Base-by-base conservation (phyloP, 108 stramenopile species). In the Poteriospumella lacustris region DNA sequence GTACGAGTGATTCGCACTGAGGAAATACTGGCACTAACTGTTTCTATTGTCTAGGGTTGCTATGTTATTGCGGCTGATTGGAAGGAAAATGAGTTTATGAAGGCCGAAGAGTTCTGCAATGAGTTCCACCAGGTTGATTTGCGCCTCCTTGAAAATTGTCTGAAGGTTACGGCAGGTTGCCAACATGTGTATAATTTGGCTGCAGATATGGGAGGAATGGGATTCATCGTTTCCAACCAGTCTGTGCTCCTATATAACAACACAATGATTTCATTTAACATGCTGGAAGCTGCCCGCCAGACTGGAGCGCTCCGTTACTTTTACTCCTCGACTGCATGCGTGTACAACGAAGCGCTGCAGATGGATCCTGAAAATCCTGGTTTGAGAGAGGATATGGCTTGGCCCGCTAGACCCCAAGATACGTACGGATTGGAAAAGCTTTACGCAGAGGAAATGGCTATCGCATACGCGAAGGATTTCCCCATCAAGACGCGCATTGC, bases 171-270 rank as follows among this genome's bases (percentile, higher is more conserved):
- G 82, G 90, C 91, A 79, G 97, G 91, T 59, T 98, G 97, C 80
- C 70, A 90, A 41, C 92, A 96, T 77, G 94, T 96, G 29, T 98
- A 96, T 93, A 98, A 98, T 81, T 86, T 98, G 58, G 97, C 97
- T 52, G 97, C 97, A n/a, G 97, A 98, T 79, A 98, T 98, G 97
- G 97, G 97, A 9, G 97, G 97, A 31, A 98, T 98, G 97, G 97
- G 97, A 40, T 98, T 98, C 79, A 98, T 98, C 72, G 92, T 91
- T 58, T 92, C 91, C 78, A 98, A 98, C 86, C 94, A 98, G 78
- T 90, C 89, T 26, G 97, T 98, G 59, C 79, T 98, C 59, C 83
- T 91, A 56, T 98, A 94, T 91, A 98, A 96, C 90, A 98, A 98
- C 90, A 98, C 97, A 44, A 93, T 95, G 85, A 95, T 98, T 68